A percentile compares a stretch with the other conserved stretches of the same genome.
Conservation (phyloP, 345 rosid genomes). For the Moringa oleifera region DNA sequence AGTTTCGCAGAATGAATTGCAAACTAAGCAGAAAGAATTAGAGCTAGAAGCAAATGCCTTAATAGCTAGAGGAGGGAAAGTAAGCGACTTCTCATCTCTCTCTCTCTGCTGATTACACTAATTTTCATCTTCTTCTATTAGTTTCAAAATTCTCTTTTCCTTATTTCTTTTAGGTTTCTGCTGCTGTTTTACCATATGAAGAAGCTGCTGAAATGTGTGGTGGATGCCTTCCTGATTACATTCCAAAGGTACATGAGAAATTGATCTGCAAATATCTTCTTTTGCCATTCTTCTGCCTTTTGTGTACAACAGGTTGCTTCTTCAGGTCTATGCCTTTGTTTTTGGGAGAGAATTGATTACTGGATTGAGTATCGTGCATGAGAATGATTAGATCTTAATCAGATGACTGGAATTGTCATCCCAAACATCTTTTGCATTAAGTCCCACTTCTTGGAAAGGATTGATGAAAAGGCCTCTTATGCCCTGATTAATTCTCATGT, state of each 20-base stretch:
- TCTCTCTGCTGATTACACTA: conserved; percentile 6
- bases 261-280: too few species aligned
- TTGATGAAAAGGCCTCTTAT: too few species aligned
- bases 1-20: conserved; percentile 48
- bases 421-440: too few species aligned
- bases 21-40: conserved; percentile 49
- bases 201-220: conserved; percentile 71
- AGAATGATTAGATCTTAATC: too few species aligned
- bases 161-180: conserved; percentile 40
- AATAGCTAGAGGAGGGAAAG: conserved; percentile 66
- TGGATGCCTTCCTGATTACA: conserved; percentile 80
- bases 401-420: too few species aligned
- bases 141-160: conserved; percentile 8
- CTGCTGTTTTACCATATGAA: conserved; percentile 49
- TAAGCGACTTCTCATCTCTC: conserved; percentile 14
- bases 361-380: too few species aligned
- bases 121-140: not conserved
- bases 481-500: too few species aligned
- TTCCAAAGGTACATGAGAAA: conserved; percentile 40
- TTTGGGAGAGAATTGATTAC: too few species aligned
- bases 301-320: too few species aligned
- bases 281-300: too few species aligned
- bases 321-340: too few species aligned
- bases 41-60: conserved; percentile 62
- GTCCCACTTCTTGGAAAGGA: too few species aligned